Conservation (phyloP, 2,329 filamentous ascomycete species). For the Stemphylium lycopersici region DNA sequence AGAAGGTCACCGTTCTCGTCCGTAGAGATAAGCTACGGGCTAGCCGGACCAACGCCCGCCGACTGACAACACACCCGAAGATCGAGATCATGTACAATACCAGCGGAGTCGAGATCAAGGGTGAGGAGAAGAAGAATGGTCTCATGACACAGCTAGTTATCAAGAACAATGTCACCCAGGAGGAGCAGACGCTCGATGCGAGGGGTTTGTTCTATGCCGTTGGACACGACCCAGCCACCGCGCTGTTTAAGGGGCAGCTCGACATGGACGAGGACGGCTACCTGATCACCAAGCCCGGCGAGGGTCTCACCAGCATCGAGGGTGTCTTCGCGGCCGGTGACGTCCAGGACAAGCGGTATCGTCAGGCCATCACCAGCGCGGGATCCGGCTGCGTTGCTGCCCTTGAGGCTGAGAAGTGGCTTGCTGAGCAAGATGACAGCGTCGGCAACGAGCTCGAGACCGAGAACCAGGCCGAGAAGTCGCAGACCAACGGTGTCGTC, state of each 20-base stretch:
- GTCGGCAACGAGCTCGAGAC: constrained; percentile 55
- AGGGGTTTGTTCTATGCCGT: constrained; percentile 97
- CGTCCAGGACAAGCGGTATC: constrained; percentile 97
- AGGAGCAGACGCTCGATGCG: constrained; percentile 82
- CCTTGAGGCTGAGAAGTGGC: constrained; percentile 92
- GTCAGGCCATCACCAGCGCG: constrained; percentile 96
- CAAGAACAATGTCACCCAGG: constrained; percentile 76
- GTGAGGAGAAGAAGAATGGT: constrained; percentile 73
- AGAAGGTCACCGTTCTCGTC: constrained; percentile 92
- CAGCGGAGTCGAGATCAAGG: constrained; percentile 80
- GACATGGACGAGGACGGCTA: constrained; percentile 90
- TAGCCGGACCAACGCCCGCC: constrained; percentile 88
- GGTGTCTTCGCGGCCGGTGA: constrained; percentile 97
- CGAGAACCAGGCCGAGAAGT: constrained; percentile 58
- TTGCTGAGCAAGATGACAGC: constrained; percentile 74
- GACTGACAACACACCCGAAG: constrained; percentile 83
- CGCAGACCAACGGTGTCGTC: constrained; percentile 59
- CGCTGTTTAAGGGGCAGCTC: constrained; percentile 88
- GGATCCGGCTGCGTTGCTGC: constrained; percentile 95
- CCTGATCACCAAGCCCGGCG: constrained; percentile 85
- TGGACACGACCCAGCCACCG: constrained; percentile 91
- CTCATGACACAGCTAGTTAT: constrained; percentile 89
- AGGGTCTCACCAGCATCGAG: constrained; percentile 82
- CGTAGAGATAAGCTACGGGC: constrained; percentile 85
- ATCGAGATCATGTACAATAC: constrained; percentile 88